A percentile compares a stretch with the other conserved stretches of the same genome.
Conservation (phyloP, 768 basidiomycete genomes). For the Macrolepiota dolichaula region DNA sequence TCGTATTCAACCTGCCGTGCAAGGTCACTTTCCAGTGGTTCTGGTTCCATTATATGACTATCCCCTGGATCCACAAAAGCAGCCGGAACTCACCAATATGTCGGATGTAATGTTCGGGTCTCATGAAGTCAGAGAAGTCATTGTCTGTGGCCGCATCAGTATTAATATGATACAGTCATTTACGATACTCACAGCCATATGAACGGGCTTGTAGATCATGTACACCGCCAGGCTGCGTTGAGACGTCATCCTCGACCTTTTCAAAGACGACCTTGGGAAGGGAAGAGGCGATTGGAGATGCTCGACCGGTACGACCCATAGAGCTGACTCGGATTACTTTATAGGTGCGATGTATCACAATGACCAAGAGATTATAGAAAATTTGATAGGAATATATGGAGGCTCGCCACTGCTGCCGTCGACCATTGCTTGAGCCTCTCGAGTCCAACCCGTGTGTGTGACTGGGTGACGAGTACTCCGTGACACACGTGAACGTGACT, state of each 20-base stretch:
- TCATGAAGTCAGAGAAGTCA: slow-evolving; percentile 68
- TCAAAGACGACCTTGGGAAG: slow-evolving; percentile 70
- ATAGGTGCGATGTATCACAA: not conserved
- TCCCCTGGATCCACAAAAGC: not conserved
- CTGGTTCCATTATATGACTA: slow-evolving; percentile 33
- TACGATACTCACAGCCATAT: slow-evolving; percentile 64
- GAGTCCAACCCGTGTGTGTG: slow-evolving; percentile 1
- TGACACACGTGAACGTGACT: slow-evolving; percentile 8
- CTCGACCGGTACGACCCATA: slow-evolving; percentile 38
- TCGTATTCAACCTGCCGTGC: slow-evolving; percentile 96
- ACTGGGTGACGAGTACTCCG: not conserved
- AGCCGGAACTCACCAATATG: slow-evolving; percentile 65
- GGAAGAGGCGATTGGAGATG: slow-evolving; percentile 24
- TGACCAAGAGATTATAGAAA: not conserved
- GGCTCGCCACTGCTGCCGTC: slow-evolving; percentile 1
- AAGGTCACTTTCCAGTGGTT: slow-evolving; percentile 90
- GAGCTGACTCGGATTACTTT: not conserved
- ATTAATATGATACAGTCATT: not conserved
- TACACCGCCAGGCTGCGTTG: slow-evolving; percentile 59
- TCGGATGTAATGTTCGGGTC: slow-evolving; percentile 86
- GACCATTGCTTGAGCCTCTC: slow-evolving; percentile 4
- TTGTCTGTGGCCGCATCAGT: slow-evolving; percentile 27
- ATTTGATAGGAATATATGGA: not conserved
- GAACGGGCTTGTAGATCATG: slow-evolving; percentile 59
- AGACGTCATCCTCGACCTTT: slow-evolving; percentile 60